These are phyloP conservation scores for Tetradesmus lagerheimii DNA, from an alignment of 139 green algal species.

Conservation along the genomic window DNA sequence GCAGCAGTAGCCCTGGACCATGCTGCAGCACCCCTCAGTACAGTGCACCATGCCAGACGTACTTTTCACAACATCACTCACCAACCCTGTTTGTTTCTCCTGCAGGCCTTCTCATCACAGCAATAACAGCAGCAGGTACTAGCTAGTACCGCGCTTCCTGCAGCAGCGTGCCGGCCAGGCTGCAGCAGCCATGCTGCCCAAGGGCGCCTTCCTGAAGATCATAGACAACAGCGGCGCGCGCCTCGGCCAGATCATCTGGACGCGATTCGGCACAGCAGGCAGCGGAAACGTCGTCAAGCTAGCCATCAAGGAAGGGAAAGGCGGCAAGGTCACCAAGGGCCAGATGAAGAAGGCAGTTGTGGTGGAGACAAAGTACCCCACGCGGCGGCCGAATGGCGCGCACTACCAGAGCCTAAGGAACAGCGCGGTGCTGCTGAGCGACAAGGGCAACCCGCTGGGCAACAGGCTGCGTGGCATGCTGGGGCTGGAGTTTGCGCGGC, in stretches of 20 bases:
- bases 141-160: background rate
- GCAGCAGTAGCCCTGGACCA: background rate
- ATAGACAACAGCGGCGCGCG: slow-evolving; percentile 66
- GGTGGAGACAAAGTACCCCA: slow-evolving; percentile 63
- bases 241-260: slow-evolving; percentile 56
- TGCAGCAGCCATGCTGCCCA: slow-evolving; percentile 50
- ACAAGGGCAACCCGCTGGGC: slow-evolving; percentile 73
- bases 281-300: slow-evolving; percentile 72
- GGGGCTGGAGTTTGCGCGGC: slow-evolving; percentile 65
- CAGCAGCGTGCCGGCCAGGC: background rate
- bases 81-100: too few relatives aligned
- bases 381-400: slow-evolving; percentile 61
- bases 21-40: background rate
- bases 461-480: slow-evolving; percentile 62
- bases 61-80: too few relatives aligned
- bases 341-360: slow-evolving; percentile 68
- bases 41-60: too few relatives aligned
- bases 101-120: background rate
- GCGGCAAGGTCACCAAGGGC: slow-evolving; percentile 60
- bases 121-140: background rate
- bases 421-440: slow-evolving; percentile 61
- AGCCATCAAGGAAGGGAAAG: slow-evolving; percentile 65
- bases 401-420: slow-evolving; percentile 67
- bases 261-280: slow-evolving; percentile 49
- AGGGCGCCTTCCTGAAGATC: slow-evolving; percentile 62